Percentiles rank a stretch among this genome's conserved stretches.
phyloP scores from a whole-genome alignment of 2,329 filamentous ascomycete genomes.

The Aquanectria penicillioides region DNA sequence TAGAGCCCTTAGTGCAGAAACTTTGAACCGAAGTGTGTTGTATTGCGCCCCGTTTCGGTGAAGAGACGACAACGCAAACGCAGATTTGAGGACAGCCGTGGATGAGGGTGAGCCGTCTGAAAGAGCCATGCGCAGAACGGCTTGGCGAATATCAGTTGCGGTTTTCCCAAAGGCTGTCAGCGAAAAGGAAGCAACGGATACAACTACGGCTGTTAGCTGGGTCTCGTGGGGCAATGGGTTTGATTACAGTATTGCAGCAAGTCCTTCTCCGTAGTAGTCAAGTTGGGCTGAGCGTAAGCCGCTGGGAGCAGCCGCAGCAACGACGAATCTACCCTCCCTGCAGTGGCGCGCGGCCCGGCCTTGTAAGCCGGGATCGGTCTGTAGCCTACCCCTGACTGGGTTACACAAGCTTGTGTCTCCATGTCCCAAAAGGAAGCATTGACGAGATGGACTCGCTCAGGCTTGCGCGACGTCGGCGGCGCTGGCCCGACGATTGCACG shows the following conservation, averaged over 20 bases:
- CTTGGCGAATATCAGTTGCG: slow-evolving; percentile 8
- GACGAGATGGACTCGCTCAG: slow-evolving; percentile 9
- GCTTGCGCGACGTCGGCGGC: background rate
- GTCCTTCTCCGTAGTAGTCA: slow-evolving; percentile 31
- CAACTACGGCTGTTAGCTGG: slow-evolving; percentile 16
- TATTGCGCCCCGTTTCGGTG: background rate
- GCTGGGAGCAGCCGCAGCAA: background rate
- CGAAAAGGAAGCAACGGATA: slow-evolving; percentile 26
- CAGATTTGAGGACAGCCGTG: slow-evolving; percentile 24
- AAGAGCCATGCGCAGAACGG: slow-evolving; percentile 31
- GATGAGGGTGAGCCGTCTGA: slow-evolving; percentile 11
- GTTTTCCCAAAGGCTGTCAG: slow-evolving; percentile 28
- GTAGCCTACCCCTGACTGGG: background rate
- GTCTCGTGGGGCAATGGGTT: fast-evolving
- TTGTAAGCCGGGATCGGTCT: background rate
- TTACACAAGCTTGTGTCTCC: slow-evolving; percentile 18
- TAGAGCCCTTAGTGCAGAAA: slow-evolving; percentile 24
- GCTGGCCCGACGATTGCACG: slow-evolving; percentile 23
- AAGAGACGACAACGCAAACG: slow-evolving; percentile 27
- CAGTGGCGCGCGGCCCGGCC: too few relatives aligned
- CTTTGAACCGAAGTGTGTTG: background rate
- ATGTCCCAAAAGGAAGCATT: slow-evolving; percentile 27
- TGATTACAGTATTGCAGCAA: slow-evolving; percentile 31
- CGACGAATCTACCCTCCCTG: background rate
- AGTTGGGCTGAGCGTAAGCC: background rate